phyloP scores from a whole-genome alignment of 192 early-diverging fungal species.

The Gryganskiella cystojenkinii region DNA sequence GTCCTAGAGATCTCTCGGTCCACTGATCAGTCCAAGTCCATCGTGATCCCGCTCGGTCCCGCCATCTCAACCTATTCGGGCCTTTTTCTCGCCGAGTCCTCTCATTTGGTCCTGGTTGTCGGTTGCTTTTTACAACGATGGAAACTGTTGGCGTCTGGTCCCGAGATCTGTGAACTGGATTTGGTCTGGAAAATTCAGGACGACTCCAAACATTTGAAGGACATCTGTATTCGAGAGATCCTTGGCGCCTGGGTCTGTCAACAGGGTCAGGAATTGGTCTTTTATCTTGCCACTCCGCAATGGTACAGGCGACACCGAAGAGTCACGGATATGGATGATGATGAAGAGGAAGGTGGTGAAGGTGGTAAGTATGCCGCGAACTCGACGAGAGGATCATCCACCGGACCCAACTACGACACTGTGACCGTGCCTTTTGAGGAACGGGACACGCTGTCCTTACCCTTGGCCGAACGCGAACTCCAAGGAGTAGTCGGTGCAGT shows the following conservation, averaged over 20 bases:
- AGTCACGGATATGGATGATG: no score
- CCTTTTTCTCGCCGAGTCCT: background rate
- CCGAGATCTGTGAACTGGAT: background rate
- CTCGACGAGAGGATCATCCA: no score
- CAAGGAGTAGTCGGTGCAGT: background rate
- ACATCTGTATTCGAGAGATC: no score
- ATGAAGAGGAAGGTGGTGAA: no score
- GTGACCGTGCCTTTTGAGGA: background rate
- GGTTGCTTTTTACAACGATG: background rate
- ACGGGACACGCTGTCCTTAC: background rate
- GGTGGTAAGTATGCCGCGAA: no score
- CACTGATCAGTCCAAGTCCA: background rate
- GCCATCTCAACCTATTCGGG: background rate
- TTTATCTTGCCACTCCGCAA: no score
- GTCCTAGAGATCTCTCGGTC: background rate
- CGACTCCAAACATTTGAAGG: no score
- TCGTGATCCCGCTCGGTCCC: background rate
- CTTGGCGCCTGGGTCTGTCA: no score
- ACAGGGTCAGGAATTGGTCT: no score
- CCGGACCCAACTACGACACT: background rate
- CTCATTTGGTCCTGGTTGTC: background rate
- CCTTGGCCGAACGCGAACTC: background rate
- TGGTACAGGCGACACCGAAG: no score
- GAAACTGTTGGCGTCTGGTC: background rate
- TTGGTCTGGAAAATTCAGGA: background rate